Base-by-base conservation (phyloP, 352 stramenopile species). In the Elongisporangium prolatum region DNA sequence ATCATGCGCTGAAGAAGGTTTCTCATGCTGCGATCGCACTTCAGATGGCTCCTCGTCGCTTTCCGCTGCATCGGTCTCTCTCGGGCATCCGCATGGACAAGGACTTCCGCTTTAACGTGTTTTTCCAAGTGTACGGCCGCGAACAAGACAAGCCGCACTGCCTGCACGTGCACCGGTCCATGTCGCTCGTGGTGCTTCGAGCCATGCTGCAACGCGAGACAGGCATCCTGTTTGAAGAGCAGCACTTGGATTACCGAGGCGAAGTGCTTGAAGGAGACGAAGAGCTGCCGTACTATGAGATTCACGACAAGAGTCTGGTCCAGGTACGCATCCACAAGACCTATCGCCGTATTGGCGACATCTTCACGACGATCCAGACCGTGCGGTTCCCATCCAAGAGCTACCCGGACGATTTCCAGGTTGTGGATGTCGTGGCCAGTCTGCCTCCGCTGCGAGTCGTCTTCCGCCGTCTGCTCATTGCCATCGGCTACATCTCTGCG, bases 221-320 rank as follows among this genome's bases (percentile, higher is more conserved):
- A 24, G 57, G 17, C 3, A 61, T 89, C 21, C 73, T 64, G 16
- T 89, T 86, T 51, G 74, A 89, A 56, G 75, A 89, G 38, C 79
- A 89, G 59, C 73, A 57, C 17, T 40, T 91, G 14, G 84, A 80
- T 55, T 73, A 79, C 50, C 71, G 85, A 4, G 74, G 69, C 14
- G 77, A 88, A 16, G 47, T 79, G 21, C 74, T 91, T 17, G 68
- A 89, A 57, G 77, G 78, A 16, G 69, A 88, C 54, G 77, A 88
- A 48, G 80, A 89, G 28, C 61, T 91, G 18, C 28, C 56, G 5
- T 72, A 67, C 50, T 85, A 88, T 60, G 77, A 74, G 9, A 69
- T 91, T 49, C 64, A 84, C 47, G 68, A 86, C 40, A 66, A 70
- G 25, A 84, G 74, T 24, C 67, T 84, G 2, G 47, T 91, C 44